Base-by-base conservation (phyloP, 1,139 yeast genomes). In the Yamadazyma conglobata region DNA sequence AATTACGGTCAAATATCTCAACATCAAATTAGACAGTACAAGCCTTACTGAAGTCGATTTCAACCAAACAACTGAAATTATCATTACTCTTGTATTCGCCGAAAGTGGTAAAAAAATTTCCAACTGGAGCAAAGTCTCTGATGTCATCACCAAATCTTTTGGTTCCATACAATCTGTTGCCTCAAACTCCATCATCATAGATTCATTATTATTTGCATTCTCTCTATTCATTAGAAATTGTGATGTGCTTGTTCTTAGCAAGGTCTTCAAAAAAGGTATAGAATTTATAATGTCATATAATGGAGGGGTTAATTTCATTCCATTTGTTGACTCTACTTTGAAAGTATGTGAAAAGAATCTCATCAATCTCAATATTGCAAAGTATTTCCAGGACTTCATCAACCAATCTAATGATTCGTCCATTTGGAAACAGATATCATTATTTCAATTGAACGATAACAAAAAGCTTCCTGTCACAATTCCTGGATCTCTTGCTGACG, bases 61-160 rank as follows among this genome's bases (percentile, higher is more conserved):
- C 17, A 25, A 29, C 11, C 37, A 34, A 25, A 44, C 54, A 8
- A 32, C 56, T 15, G 69, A 62, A 37, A 33, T 67, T 9, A 40
- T 65, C 18, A 52, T 70, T 1, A 56, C 79, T 0, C 48, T 80
- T 29, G 50, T 69, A 0, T 82, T 79, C 54, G 77, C 84, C 2
- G 88, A 81, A 38, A 77, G 86, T 22, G 91, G 91, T 44, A 69
- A 58, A 38, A 80, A 78, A 45, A 67, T 79, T 6, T 48, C 62
- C 2, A 56, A 64, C 37, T 76, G 81, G 81, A 33, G 38, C 25
- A 33, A 47, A 14, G 22, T 58, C 34, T 27, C 58, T 9, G 31
- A 42, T 2, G 37, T 50, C 4, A 34, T 40, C n/a, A 15, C 22
- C 13, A 15, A 31, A 14, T 10, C 30, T 5, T 22, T 38, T 22